phyloP scores from a whole-genome alignment of 257 asterid species.

The Nicotiana benthamiana region DNA sequence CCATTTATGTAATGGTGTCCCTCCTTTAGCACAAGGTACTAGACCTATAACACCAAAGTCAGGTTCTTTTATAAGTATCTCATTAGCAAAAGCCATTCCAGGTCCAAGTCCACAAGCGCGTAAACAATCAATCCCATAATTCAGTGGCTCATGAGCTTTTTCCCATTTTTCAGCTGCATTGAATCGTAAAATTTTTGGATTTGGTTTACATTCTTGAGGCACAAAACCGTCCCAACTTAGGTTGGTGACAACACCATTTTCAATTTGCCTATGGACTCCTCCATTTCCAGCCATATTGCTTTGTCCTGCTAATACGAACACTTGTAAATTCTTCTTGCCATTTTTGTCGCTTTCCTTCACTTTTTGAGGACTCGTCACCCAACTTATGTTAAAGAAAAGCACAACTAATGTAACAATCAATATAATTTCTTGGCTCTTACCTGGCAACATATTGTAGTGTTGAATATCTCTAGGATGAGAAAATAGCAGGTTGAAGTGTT shows the following conservation, averaged over 20 bases:
- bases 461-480: background rate
- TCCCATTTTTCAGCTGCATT: constrained; percentile 13
- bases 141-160: constrained; percentile 36
- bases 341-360: background rate
- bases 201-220: constrained; percentile 16
- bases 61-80: constrained; percentile 3
- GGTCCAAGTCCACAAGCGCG: constrained; percentile 33
- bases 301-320: constrained; percentile 33
- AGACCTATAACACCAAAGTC: constrained; percentile 17
- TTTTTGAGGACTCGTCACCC: background rate
- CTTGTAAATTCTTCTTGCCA: background rate
- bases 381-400: background rate
- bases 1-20: constrained; percentile 24
- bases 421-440: background rate
- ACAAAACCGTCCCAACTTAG: constrained; percentile 15
- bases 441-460: background rate
- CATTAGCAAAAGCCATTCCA: constrained; percentile 36
- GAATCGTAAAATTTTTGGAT: constrained; percentile 10
- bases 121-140: constrained; percentile 9
- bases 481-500: background rate
- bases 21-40: constrained; percentile 42
- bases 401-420: background rate
- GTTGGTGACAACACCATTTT: background rate
- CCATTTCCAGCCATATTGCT: constrained; percentile 41
- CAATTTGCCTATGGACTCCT: constrained; percentile 7